Conservation (phyloP, 2,329 filamentous ascomycete genomes). For the Neofusicoccum parvum region DNA sequence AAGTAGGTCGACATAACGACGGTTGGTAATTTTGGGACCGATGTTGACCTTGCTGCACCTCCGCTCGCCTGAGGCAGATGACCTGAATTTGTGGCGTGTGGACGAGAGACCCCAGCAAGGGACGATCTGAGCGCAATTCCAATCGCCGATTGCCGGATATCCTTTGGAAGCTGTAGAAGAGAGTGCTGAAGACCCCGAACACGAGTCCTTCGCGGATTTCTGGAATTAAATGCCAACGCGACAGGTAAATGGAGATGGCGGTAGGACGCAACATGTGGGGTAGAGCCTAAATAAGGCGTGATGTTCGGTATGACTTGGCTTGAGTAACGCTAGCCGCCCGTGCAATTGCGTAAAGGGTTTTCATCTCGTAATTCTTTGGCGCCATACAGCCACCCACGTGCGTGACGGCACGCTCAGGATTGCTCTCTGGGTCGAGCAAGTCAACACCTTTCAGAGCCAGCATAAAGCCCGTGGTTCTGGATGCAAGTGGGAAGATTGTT, state of each 20-base stretch:
- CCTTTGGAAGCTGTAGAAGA: too few species aligned
- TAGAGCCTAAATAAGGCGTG: slow-evolving; percentile 17
- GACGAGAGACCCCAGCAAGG: too few species aligned
- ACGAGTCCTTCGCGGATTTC: too few species aligned
- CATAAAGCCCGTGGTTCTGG: not conserved
- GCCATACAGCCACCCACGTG: slow-evolving; percentile 18
- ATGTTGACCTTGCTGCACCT: too few species aligned
- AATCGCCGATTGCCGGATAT: too few species aligned
- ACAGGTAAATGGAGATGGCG: not conserved
- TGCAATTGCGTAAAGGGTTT: slow-evolving; percentile 16
- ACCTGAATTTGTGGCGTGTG: too few species aligned
- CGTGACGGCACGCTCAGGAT: slow-evolving; percentile 1
- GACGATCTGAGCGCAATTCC: too few species aligned
- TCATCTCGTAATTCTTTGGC: slow-evolving; percentile 15
- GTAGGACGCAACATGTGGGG: not conserved
- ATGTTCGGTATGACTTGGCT: slow-evolving; percentile 6
- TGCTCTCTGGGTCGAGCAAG: not conserved
- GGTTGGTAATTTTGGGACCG: not conserved
- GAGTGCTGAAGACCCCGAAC: too few species aligned
- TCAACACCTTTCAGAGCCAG: not conserved
- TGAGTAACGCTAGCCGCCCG: slow-evolving; percentile 12
- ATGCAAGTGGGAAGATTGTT: not conserved
- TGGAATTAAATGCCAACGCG: not conserved
- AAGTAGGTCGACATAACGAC: not conserved
- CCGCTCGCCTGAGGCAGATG: too few species aligned